phyloP scores from a whole-genome alignment of 176 grass and related monocot genomes.

The Saccharum officinarum region DNA sequence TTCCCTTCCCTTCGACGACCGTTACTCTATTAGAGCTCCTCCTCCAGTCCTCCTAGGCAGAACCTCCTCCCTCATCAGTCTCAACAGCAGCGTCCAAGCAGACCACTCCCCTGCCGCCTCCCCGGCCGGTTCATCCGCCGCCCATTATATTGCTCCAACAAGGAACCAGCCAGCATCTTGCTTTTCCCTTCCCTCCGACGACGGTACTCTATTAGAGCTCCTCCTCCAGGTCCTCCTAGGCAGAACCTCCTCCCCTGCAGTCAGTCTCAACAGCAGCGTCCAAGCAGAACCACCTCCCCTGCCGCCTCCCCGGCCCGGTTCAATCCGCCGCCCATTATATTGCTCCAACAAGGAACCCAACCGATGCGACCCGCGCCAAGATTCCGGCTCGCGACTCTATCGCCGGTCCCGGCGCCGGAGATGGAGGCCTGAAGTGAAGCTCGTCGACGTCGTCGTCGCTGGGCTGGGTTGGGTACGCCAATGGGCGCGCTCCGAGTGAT shows the following conservation, averaged over 20 bases:
- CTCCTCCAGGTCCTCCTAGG: no score
- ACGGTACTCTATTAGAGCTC: no score
- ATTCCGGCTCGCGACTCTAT: background rate
- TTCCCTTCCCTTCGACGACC: background rate
- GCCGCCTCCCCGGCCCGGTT: background rate
- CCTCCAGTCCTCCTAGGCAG: no score
- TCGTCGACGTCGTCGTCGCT: no score
- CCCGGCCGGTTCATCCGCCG: background rate
- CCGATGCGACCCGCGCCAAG: background rate
- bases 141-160: background rate
- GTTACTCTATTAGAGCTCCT: no score
- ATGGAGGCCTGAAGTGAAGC: background rate
- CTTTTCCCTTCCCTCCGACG: background rate
- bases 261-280: no score
- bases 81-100: no score
- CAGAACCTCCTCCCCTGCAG: no score
- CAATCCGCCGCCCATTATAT: background rate
- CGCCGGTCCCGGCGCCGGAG: background rate
- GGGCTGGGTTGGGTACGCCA: background rate
- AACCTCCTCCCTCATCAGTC: no score
- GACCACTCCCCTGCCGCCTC: no score
- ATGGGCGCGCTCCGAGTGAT: slow-evolving; percentile 19
- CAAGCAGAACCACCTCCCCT: no score
- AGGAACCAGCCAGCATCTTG: background rate
- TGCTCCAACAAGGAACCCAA: background rate